A percentile compares a stretch with the other conserved stretches of the same genome.
phyloP scores from a whole-genome alignment of 2,329 filamentous ascomycete species.

The Colletotrichum sp. region DNA sequence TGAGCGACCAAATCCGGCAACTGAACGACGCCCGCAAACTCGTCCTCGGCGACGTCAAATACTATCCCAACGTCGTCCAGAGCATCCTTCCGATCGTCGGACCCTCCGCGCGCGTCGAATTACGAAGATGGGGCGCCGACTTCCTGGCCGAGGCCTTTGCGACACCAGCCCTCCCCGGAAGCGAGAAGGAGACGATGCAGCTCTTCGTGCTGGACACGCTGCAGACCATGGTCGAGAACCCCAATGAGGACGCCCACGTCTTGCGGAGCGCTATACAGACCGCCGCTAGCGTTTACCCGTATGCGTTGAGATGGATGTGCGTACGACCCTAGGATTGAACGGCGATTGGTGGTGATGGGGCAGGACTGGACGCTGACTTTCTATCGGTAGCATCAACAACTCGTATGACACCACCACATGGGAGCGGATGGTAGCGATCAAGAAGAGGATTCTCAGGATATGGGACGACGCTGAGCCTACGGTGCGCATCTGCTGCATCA shows the following conservation, averaged over 20 bases:
- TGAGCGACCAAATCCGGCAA: constrained; percentile 82
- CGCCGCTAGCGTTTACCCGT: constrained; percentile 89
- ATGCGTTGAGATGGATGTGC: constrained; percentile 94
- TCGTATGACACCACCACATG: constrained; percentile 81
- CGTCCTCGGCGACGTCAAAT: constrained; percentile 82
- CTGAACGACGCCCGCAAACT: constrained; percentile 90
- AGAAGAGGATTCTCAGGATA: constrained; percentile 83
- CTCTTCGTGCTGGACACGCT: constrained; percentile 80
- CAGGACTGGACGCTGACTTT: constrained; percentile 28
- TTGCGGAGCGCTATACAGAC: constrained; percentile 87
- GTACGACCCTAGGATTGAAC: constrained; percentile 44
- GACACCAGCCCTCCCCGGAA: constrained; percentile 78
- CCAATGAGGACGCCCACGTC: constrained; percentile 79
- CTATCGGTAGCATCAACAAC: constrained; percentile 77
- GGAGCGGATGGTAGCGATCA: constrained; percentile 88
- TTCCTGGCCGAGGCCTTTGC: constrained; percentile 97
- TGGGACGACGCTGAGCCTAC: constrained; percentile 83
- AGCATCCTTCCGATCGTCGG: constrained; percentile 92
- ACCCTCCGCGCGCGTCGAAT: constrained; percentile 73
- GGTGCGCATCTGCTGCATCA: constrained; percentile 92
- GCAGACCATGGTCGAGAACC: constrained; percentile 70
- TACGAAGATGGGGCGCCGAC: constrained; percentile 94
- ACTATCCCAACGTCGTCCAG: constrained; percentile 91
- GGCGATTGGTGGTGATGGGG: neutral
- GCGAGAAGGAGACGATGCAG: constrained; percentile 82